Base-by-base conservation (phyloP, 371 early-diverging fungal genomes). In the Apophysomyces ossiformis region DNA sequence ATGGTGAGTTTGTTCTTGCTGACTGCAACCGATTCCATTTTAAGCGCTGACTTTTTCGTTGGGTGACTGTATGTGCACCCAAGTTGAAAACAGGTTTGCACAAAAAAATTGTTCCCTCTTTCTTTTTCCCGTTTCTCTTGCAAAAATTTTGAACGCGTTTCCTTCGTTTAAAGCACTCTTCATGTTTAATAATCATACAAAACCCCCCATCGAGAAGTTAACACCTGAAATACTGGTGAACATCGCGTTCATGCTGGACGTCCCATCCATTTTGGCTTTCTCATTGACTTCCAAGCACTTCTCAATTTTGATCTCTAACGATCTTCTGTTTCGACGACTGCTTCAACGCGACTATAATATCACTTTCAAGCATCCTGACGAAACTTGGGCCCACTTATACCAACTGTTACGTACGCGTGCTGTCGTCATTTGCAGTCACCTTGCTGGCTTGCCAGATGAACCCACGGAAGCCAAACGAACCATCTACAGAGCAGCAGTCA, bases 281-380 rank as follows among this genome's bases (percentile, higher is more conserved):
- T 67, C 71, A 7, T 32, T 67, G 21, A 63, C 75, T 3, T 69
- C 68, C 37, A 75, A 76, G 66, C 54, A 65, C 0, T 70, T 75
- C 26, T 36, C 61, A 8, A 60, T 50, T 21, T 56, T 78, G 12
- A 54, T 75, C 11, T 60, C 56, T 36, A 71, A 78, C 57, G 75
- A 76, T 43, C 64, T 64, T 12, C 57, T 78, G 8, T 78, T 74
- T 63, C 69, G 69, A 58, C 65, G 64, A 50, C 56, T 81, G 21
- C 47, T 67, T 2, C 70, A 75, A 58, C 76, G 77, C 47, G 77
- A 78, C 45, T 81, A 65, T 58, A 63, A 69, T 18, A 65, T 78
- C 5, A 73, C 61, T 5, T 76, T 73, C 35, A 81, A 76, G 43
- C 59, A 56, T 12, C 37, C 74, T 9, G 69, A 65, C 26, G 63